Percentiles rank a stretch among this genome's conserved stretches.
Conservation (phyloP, 116 monocot species). For the Thalassia testudinum region DNA sequence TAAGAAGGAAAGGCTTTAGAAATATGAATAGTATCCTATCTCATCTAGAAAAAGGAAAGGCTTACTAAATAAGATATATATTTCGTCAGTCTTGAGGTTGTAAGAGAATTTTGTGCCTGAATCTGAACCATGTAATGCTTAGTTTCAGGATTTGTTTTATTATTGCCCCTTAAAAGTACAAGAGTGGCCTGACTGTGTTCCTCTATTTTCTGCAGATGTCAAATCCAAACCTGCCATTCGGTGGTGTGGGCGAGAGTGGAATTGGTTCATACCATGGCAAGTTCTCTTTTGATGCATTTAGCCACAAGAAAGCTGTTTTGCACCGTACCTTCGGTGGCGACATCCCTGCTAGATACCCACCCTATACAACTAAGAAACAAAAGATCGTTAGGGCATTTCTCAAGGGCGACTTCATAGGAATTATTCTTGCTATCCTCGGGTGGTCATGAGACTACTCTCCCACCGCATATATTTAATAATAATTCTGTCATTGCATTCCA, state of each 20-base stretch:
- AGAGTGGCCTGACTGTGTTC: no score
- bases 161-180: no score
- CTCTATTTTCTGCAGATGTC: slow-evolving; percentile 25
- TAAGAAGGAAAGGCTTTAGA: no score
- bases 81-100: no score
- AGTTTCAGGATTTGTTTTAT: no score
- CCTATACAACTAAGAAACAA: slow-evolving; percentile 51
- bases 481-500: no score
- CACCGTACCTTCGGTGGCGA: slow-evolving; percentile 55
- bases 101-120: no score
- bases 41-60: no score
- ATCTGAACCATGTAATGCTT: no score
- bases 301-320: slow-evolving; percentile 73
- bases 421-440: slow-evolving; percentile 58
- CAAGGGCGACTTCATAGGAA: slow-evolving; percentile 28
- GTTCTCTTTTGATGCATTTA: slow-evolving; percentile 77
- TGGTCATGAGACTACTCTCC: slow-evolving; percentile 2
- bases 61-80: no score
- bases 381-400: slow-evolving; percentile 47
- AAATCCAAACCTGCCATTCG: slow-evolving; percentile 52
- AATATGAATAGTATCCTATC: no score
- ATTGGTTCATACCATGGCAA: slow-evolving; percentile 79
- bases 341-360: slow-evolving; percentile 55
- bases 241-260: slow-evolving; percentile 77
- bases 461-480: no score